These are phyloP conservation scores for Atkinsonella texensis DNA, from an alignment of 2,329 filamentous ascomycete genomes.

Conservation along the genomic window DNA sequence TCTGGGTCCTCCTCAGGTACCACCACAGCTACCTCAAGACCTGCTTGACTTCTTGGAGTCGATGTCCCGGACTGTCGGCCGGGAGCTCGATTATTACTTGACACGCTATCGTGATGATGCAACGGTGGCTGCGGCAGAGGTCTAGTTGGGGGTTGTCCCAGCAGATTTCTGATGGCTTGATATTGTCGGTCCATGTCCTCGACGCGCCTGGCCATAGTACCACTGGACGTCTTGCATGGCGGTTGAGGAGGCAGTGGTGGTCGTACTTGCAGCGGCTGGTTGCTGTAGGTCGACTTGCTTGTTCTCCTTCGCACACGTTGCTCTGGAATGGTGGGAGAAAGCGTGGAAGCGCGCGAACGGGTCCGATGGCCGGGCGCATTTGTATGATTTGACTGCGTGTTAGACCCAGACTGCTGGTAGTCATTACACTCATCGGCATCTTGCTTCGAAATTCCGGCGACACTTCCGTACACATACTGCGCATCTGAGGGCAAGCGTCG, in stretches of 20 bases:
- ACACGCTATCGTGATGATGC: background rate
- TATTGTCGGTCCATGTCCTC: conserved; percentile 8
- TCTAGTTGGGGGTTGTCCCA: background rate
- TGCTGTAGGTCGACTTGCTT: background rate
- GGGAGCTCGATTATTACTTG: background rate
- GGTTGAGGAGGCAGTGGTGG: background rate
- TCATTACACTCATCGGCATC: conserved; percentile 7
- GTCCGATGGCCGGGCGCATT: conserved; percentile 6
- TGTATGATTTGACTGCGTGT: conserved; percentile 8
- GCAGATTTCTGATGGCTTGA: background rate
- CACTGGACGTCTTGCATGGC: background rate
- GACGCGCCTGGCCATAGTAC: background rate
- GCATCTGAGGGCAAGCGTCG: background rate
- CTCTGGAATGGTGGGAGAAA: conserved; percentile 10
- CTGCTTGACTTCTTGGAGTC: background rate
- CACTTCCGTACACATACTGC: conserved; percentile 2
- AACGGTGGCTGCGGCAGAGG: background rate
- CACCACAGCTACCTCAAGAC: conserved; percentile 1
- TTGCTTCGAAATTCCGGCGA: conserved; percentile 4
- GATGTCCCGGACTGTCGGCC: background rate
- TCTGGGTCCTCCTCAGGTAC: conserved; percentile 5
- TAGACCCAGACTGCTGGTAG: conserved; percentile 8
- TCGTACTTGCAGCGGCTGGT: conserved; percentile 6
- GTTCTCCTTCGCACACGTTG: conserved; percentile 3
- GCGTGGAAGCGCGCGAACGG: conserved; percentile 5